Base-by-base conservation (phyloP, 2,329 filamentous ascomycete genomes). In the Capronia epimyces region DNA sequence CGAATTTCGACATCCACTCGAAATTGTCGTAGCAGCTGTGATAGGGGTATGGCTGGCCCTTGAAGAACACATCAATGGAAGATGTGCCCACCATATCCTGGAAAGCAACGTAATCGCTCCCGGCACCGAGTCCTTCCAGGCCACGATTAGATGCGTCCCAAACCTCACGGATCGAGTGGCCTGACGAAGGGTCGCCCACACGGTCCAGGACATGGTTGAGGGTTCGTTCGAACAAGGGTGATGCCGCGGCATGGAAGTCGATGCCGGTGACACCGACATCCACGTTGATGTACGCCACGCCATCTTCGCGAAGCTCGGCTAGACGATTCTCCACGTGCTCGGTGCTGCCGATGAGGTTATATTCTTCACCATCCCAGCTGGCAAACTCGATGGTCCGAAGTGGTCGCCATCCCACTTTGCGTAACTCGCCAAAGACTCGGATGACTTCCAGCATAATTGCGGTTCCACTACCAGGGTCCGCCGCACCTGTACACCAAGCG, bases 361-460 rank as follows among this genome's bases (percentile, higher is more conserved):
- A 97, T 68, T 91, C 89, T 60, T 85, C 85, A 3, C 81, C 93
- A 67, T 98, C 93, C 93, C 93, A 98, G 27, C 88, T 95, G 64
- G 90, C 89, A 67, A 98, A 97, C 66, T 95, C 87, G 58, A 98
- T 95, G 2, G 89, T 94, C n/a, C 93, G 84, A 13, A 95, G 75
- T 1, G 93, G 93, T 21, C 87, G 80, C 93, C 93, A 98, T 46
- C 90, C 91, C 50, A 82, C 80, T 13, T 76, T 69, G 18, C 83
- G 75, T 13, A 97, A 78, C 57, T 88, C 82, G 34, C 89, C 89
- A 62, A 98, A 87, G 43, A 95, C 82, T 39, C 86, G 83, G 18
- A 87, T 83, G 51, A 97, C 77, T 71, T 98, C 93, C 47, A 97
- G 78, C 77, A 98, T 85, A 34, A 97, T 78, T 3, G 91, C 91